Base-by-base conservation (phyloP, 2,329 filamentous ascomycete species). In the Trichoderma afroharzianum region DNA sequence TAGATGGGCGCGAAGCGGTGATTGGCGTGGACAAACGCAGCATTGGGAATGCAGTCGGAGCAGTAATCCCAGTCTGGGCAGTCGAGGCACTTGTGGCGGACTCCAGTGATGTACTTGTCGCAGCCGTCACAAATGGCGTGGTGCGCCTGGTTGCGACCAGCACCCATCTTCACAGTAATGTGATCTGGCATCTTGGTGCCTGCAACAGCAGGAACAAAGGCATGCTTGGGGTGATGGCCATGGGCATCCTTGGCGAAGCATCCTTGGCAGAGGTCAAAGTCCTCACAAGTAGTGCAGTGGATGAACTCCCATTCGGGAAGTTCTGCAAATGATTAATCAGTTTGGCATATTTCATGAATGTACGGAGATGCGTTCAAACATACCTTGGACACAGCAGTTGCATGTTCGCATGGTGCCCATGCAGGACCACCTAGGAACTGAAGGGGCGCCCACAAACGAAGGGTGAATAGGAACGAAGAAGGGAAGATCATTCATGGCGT, bases 1-100 rank as follows among this genome's bases (percentile, higher is more conserved):
- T 96, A 97, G 75, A 99, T 88, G 55, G 94, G 90, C 14, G 93
- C 93, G 79, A 99, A 98, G 75, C 95, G 92, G 81, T 99, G 96
- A 70, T 88, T 87, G 21, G 93, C 90, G 80, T 99, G 97, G 63
- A 88, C 89, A 76, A 89, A 86, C 72, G 83, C 81, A 58, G 93
- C 91, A 75, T 87, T 88, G 76, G 86, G 83, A 72, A 93, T 82
- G 82, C 97, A 99, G 9, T 88, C 85, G 28, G 88, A 87, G 85
- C 96, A 99, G 83, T 93, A 98, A 79, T 99, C 96, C 92, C 94
- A 99, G 81, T 99, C 96, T 57, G 97, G 96, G 85, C 96, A 99
- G 80, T 94, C 91, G 74, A 98, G 86, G 81, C 96, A 99, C 87
- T 99, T 99, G 88, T 98, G 92, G 76, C 96, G 95, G 71, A 97